Evolutionary conservation across 305 asterid genomes (phyloP).

Genomic region (Fraxinus nigra): DNA sequence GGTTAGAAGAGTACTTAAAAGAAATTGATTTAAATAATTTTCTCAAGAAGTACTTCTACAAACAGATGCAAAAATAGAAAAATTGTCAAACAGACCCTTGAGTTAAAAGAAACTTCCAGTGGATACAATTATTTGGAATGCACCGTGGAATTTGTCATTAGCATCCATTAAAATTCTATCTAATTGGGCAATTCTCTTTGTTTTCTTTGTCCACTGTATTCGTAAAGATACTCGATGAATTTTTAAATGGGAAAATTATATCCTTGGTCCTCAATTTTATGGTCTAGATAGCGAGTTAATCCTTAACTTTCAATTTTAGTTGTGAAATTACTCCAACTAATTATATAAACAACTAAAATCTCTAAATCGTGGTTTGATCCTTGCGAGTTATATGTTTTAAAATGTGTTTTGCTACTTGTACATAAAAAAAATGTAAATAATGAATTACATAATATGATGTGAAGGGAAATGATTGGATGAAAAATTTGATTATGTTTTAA

Average conservation of each 20-base stretch:
- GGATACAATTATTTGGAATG: not conserved
- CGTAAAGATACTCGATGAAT: not conserved
- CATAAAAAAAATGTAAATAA: no score
- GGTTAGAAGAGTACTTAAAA: no score
- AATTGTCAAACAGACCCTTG: not conserved
- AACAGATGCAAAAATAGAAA: not conserved
- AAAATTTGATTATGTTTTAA: no score
- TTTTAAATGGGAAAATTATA: not conserved
- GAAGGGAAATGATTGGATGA: no score
- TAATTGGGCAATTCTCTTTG: not conserved
- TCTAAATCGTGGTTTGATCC: not conserved
- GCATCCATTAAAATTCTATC: not conserved
- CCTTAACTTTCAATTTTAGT: not conserved
- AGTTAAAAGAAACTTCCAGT: not conserved
- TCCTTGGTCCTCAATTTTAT: not conserved
- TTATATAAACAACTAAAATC: not conserved
- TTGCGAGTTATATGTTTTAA: not conserved
- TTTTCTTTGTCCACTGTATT: not conserved
- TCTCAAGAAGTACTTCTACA: not conserved
- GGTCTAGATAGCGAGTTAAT: not conserved
- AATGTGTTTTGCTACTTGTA: no score
- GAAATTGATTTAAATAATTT: no score
- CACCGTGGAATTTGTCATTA: not conserved
- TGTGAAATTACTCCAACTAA: not conserved
- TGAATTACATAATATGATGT: no score